phyloP scores from a whole-genome alignment of 148 eudicot genomes.

The Vaccinium macrocarpon region DNA sequence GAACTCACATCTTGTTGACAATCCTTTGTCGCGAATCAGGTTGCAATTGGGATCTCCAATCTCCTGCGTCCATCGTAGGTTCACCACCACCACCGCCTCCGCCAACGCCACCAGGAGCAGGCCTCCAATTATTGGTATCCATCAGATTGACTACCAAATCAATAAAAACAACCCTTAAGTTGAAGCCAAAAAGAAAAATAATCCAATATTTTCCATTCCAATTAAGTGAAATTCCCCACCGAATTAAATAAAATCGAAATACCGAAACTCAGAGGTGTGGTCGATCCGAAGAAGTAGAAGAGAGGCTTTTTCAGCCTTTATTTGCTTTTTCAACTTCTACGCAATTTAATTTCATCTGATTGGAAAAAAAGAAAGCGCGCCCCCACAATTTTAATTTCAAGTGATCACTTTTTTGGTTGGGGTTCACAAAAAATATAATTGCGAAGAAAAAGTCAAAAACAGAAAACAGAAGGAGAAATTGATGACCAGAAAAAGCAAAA shows the following conservation, averaged over 20 bases:
- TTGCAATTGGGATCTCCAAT: slow-evolving; percentile 60
- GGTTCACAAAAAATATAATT: background rate
- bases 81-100: slow-evolving; percentile 12
- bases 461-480: background rate
- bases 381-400: background rate
- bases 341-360: slow-evolving; percentile 1
- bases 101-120: slow-evolving; percentile 25
- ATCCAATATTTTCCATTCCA: background rate
- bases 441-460: background rate
- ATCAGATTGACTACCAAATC: slow-evolving; percentile 4
- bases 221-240: background rate
- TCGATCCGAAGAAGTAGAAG: background rate
- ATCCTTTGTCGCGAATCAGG: slow-evolving; percentile 51
- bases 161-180: background rate
- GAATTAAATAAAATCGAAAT: background rate
- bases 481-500: too few relatives aligned
- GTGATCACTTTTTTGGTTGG: background rate
- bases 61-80: slow-evolving; percentile 41
- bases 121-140: slow-evolving; percentile 42
- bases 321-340: slow-evolving; percentile 5
- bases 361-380: background rate
- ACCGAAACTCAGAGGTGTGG: background rate
- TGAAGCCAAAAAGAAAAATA: background rate
- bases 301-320: background rate
- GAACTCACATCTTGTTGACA: slow-evolving; percentile 55